Conservation (phyloP, 768 basidiomycete genomes). For the Lenzites betulinus region DNA sequence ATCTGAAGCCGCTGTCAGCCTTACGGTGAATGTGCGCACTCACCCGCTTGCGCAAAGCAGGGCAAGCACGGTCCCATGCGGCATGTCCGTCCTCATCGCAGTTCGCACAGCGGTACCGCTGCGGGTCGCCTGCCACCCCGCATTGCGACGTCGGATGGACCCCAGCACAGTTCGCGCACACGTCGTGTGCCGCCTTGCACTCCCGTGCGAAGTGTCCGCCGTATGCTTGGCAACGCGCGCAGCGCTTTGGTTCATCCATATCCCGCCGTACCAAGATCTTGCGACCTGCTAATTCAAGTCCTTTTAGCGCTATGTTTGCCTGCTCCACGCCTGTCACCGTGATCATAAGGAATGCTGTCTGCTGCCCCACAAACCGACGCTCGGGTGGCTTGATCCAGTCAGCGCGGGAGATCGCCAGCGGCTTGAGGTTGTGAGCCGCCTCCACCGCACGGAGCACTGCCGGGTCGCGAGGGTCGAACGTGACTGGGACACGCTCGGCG, state of each 20-base stretch:
- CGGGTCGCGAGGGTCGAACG: background rate
- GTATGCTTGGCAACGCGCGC: background rate
- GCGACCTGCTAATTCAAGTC: background rate
- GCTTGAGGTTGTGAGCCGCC: background rate
- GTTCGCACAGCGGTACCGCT: conserved; percentile 25
- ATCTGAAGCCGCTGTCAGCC: conserved; percentile 8
- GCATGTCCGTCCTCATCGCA: conserved; percentile 32
- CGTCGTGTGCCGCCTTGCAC: background rate
- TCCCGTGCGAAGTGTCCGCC: background rate
- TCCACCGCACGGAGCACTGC: background rate
- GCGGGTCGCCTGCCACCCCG: background rate
- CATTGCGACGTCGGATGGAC: background rate
- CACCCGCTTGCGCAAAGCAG: background rate
- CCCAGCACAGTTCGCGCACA: background rate
- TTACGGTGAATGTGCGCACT: background rate
- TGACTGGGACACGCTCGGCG: conserved; percentile 1
- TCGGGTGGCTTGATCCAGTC: conserved; percentile 32
- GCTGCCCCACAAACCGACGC: conserved; percentile 19
- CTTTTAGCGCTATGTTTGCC: conserved; percentile 27
- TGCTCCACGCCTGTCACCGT: conserved; percentile 17
- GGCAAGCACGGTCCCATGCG: conserved; percentile 31
- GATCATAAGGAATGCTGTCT: conserved; percentile 28
- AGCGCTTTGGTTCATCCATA: background rate
- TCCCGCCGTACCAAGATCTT: background rate
- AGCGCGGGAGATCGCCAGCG: background rate